A percentile compares a stretch with the other conserved stretches of the same genome.
These are phyloP conservation scores for Tremella mesenterica DNA, from an alignment of 768 basidiomycete species.

Conservation along the genomic window DNA sequence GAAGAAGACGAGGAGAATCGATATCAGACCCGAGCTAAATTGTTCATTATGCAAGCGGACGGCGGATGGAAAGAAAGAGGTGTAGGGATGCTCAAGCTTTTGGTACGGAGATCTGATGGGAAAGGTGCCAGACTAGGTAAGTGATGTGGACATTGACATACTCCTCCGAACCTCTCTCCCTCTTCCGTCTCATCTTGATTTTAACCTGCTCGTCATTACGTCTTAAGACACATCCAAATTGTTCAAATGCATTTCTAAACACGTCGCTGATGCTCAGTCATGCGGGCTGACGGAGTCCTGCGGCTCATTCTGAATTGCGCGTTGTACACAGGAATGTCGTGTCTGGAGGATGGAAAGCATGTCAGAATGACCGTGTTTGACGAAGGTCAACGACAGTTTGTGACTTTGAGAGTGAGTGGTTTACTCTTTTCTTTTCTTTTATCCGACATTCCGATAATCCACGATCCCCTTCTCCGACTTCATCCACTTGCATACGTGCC, in stretches of 20 bases:
- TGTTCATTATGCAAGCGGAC: constrained; percentile 42
- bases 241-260: too few species aligned
- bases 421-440: not conserved
- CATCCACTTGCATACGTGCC: not conserved
- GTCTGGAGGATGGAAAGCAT: constrained; percentile 39
- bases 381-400: constrained; percentile 23
- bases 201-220: too few species aligned
- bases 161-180: not conserved
- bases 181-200: too few species aligned
- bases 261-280: constrained; percentile 42
- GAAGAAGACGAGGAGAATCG: constrained; percentile 46
- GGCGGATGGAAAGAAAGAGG: constrained; percentile 46
- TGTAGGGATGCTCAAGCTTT: constrained; percentile 43
- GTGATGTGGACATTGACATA: constrained; percentile 4
- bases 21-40: constrained; percentile 42
- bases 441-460: not conserved
- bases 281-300: constrained; percentile 47
- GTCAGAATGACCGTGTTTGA: constrained; percentile 33
- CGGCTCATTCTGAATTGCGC: constrained; percentile 45
- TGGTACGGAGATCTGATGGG: constrained; percentile 34
- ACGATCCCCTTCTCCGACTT: not conserved
- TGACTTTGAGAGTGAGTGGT: constrained; percentile 36
- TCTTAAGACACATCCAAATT: not conserved
- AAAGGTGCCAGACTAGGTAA: constrained; percentile 42
- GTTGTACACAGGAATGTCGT: constrained; percentile 42